Base-by-base conservation (phyloP, 2,329 filamentous ascomycete genomes). In the Aspergillus clavatus region DNA sequence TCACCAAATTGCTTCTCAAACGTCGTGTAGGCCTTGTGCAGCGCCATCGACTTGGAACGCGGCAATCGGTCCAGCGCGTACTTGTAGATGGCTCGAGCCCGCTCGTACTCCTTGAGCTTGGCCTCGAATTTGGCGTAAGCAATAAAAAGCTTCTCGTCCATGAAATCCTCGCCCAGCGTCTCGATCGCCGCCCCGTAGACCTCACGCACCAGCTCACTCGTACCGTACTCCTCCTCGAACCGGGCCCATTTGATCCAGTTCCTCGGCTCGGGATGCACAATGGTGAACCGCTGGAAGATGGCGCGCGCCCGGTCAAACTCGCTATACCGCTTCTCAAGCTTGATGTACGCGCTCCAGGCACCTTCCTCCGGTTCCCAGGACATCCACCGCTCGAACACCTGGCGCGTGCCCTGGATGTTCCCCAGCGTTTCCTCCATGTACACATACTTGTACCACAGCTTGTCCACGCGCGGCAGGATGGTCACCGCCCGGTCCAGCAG, bases 241-340 rank as follows among this genome's bases (percentile, higher is more conserved):
- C 87, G 87, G 48, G 91, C 86, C 93, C 93, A 98, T 66, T 96
- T 96, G 71, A 98, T 94, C 90, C 91, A 98, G 62, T 96, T 97
- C 59, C 87, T 82, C 18, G 93, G 87, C 61, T 97, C 91, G 0
- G 93, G 90, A 56, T 97, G 93, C 7, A 97, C 87, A 48, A 90
- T 79, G 1, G 89, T 95, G 61, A 96, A 96, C 22, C 87, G 79
- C 63, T 88, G 81, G 65, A 94, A 97, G 55, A 98, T 91, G 36
- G 85, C 83, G 29, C 93, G 78, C n/a, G 90, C 91, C 47, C 89
- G 77, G 48, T 95, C 89, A 60, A 86, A 93, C 67, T 98, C 93
- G 58, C 84, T 84, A 63, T 97, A 97, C 46, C 93, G 77, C 75
- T 95, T 96, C 74, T 98, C 93, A 48, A 98, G 71, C 72, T 96